Evolutionary conservation across 2,329 filamentous ascomycete species (phyloP).

Genomic region (Verticillium isaacii): DNA sequence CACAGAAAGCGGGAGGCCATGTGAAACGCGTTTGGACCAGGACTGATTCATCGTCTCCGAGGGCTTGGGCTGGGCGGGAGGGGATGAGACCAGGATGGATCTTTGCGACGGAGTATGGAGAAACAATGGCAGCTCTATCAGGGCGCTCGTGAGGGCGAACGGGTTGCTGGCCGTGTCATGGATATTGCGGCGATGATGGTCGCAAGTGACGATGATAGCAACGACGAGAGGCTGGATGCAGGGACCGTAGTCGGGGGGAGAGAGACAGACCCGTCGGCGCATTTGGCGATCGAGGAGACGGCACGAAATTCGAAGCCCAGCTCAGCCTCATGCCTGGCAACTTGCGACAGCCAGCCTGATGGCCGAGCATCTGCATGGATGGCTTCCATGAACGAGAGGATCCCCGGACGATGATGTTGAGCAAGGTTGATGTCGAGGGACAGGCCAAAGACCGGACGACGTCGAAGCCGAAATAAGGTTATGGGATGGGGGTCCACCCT

Average conservation of each 20-base stretch:
- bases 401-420: not conserved
- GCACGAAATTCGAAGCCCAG: too few species aligned
- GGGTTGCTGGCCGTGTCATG: too few species aligned
- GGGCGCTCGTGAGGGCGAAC: too few species aligned
- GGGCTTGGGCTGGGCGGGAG: not conserved
- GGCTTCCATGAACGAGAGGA: not conserved
- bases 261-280: too few species aligned
- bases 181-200: too few species aligned
- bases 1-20: not conserved
- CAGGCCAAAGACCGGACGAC: conserved; percentile 15
- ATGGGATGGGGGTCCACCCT: conserved; percentile 1
- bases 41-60: not conserved
- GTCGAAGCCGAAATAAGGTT: conserved; percentile 31
- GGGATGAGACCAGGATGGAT: not conserved
- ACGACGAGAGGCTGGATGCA: too few species aligned
- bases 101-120: not conserved
- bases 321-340: not conserved
- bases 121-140: not conserved
- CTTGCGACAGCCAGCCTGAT: not conserved
- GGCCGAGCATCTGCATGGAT: not conserved
- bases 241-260: too few species aligned
- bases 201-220: too few species aligned
- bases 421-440: conserved; percentile 7
- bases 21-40: conserved; percentile 4
- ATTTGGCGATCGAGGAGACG: too few species aligned